These are phyloP conservation scores for Camelina neglecta DNA, from an alignment of 345 rosid species.

Conservation along the genomic window DNA sequence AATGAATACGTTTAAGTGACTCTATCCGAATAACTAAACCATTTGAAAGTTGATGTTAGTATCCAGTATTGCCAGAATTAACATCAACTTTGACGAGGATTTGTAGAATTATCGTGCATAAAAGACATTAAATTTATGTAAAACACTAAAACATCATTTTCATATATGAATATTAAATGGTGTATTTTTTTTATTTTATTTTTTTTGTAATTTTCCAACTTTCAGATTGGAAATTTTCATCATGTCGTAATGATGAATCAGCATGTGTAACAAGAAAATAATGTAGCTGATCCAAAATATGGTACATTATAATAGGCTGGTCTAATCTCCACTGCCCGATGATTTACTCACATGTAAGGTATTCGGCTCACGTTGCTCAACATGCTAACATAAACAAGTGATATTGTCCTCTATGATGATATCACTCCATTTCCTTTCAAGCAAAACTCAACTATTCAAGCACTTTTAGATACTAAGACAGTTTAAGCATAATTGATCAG, in stretches of 20 bases:
- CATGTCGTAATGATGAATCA: slow-evolving; percentile 38
- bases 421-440: slow-evolving; percentile 16
- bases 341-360: slow-evolving; percentile 28
- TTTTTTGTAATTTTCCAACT: background rate
- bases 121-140: background rate
- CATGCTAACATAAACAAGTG: slow-evolving; percentile 29
- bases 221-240: slow-evolving; percentile 3
- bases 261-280: slow-evolving; percentile 34
- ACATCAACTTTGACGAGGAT: background rate
- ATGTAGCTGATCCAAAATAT: background rate
- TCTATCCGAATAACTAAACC: background rate
- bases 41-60: background rate
- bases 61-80: background rate
- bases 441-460: slow-evolving; percentile 1
- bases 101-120: background rate
- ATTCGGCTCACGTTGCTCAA: slow-evolving; percentile 24
- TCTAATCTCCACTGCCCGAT: background rate
- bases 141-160: background rate
- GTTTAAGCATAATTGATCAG: background rate
- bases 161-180: background rate
- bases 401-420: background rate
- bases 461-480: background rate
- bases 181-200: background rate
- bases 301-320: background rate
- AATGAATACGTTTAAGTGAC: background rate